These are phyloP conservation scores for Colletotrichum sp. DNA, from an alignment of 2,329 filamentous ascomycete genomes.

Conservation along the genomic window DNA sequence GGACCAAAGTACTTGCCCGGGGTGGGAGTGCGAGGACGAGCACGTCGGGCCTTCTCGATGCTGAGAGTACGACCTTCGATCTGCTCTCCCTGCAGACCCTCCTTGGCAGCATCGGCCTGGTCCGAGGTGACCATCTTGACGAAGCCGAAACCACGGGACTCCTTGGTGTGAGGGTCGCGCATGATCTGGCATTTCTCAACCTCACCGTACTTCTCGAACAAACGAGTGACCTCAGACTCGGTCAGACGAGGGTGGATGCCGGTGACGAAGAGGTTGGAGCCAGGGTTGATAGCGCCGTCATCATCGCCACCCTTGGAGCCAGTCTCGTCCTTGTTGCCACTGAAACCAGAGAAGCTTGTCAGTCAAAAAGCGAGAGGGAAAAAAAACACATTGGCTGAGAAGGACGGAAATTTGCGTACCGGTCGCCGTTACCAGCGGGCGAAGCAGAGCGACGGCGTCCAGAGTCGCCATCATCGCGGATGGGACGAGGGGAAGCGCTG, in stretches of 20 bases:
- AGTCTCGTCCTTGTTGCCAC: slow-evolving; percentile 58
- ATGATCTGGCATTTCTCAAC: slow-evolving; percentile 99
- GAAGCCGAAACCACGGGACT: slow-evolving; percentile 98
- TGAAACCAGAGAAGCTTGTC: slow-evolving; percentile 24
- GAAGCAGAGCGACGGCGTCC: slow-evolving; percentile 67
- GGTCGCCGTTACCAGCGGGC: slow-evolving; percentile 58
- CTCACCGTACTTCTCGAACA: slow-evolving; percentile 98
- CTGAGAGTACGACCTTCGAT: slow-evolving; percentile 95
- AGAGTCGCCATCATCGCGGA: slow-evolving; percentile 65
- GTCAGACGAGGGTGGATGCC: slow-evolving; percentile 93
- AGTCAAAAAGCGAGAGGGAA: not conserved
- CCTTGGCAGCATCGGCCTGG: slow-evolving; percentile 95
- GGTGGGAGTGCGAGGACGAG: slow-evolving; percentile 92
- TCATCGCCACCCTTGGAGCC: slow-evolving; percentile 65
- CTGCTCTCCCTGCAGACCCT: slow-evolving; percentile 91
- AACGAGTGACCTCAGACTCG: slow-evolving; percentile 88
- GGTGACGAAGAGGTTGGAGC: slow-evolving; percentile 98
- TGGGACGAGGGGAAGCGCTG: slow-evolving; percentile 67
- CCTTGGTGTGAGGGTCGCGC: slow-evolving; percentile 97
- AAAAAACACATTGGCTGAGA: not conserved
- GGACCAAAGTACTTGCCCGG: slow-evolving; percentile 99
- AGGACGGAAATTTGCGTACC: slow-evolving; percentile 38
- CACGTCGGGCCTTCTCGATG: slow-evolving; percentile 98
- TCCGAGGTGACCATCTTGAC: slow-evolving; percentile 98
- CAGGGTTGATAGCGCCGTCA: slow-evolving; percentile 85